Base-by-base conservation (phyloP, 208 protist species). In the Angomonas deanei region DNA sequence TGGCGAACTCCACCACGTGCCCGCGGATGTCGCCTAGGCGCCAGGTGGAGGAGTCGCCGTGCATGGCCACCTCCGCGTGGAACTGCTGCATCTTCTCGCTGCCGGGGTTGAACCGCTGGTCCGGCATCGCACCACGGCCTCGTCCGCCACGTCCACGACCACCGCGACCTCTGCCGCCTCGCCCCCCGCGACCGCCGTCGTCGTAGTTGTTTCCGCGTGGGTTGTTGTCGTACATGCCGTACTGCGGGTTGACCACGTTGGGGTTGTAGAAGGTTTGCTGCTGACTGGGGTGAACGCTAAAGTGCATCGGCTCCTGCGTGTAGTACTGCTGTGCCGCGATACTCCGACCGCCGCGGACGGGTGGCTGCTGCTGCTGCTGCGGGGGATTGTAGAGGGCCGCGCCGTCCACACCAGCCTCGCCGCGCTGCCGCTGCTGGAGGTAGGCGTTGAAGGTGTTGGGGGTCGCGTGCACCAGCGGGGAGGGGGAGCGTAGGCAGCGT, bases 1-100 rank as follows among this genome's bases (percentile, higher is more conserved):
- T 82, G 47, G 88, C 88, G 73, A 98, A 98, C 66, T 99, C 97
- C 1, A 97, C 85, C 6, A 97, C 88, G 70, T 97, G 79, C 24
- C 88, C 92, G 19, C 80, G 68, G 39, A 98, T 92, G 61, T 97
- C 88, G 39, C 66, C 53, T 36, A 95, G 80, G n/a, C 61, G 42
- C 86, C 89, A 95, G 32, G 68, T 68, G 31, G 42, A 69, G 21
- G 63, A 53, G 19, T 68, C 57, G 17, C 55, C 31, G 46, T 72
- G 76, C 66, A 84, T 69, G 36, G 63, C 68, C 27, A 73, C 70
- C 42, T 85, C 84, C 23, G 70, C 62, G 34, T 76, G 88, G 61
- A 94, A 91, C 53, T 72, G 69, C 53, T 81, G 72, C 11, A 94
- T 71, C 61, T 79, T 70, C 63, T 89, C 77, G 17, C 84, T 92